These are phyloP conservation scores for Malbranchea cinnamomea DNA, from an alignment of 2,329 filamentous ascomycete species.

Conservation along the genomic window DNA sequence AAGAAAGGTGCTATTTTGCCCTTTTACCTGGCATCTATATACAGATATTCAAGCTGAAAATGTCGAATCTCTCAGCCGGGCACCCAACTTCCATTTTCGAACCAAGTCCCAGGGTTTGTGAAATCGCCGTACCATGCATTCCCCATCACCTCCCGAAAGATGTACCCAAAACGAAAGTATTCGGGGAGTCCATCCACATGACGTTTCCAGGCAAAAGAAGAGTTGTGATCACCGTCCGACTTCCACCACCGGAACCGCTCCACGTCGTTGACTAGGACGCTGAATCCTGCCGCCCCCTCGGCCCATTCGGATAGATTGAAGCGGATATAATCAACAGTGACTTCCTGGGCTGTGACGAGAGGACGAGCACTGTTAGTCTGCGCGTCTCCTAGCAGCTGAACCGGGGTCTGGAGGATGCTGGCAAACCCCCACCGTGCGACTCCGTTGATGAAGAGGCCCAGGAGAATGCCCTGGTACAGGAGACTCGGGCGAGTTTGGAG, in stretches of 20 bases:
- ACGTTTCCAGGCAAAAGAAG: conserved; percentile 22
- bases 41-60: no score
- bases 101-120: conserved; percentile 21
- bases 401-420: conserved; percentile 42
- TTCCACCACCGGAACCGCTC: conserved; percentile 40
- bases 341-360: conserved; percentile 12
- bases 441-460: conserved; percentile 49
- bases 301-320: conserved; percentile 22
- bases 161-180: conserved; percentile 30
- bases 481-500: conserved; percentile 45
- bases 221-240: conserved; percentile 20
- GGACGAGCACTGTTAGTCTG: conserved; percentile 21
- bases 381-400: conserved; percentile 28
- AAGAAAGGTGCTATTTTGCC: no score
- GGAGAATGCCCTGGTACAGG: conserved; percentile 45
- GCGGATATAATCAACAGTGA: conserved; percentile 17
- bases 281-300: conserved; percentile 36
- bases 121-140: conserved; percentile 28
- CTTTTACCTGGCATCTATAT: no score
- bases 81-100: conserved; percentile 13
- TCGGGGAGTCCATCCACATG: conserved; percentile 17
- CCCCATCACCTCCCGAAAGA: conserved; percentile 22
- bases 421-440: conserved; percentile 50
- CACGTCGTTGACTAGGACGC: conserved; percentile 47
- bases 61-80: no score